These are phyloP conservation scores for Torrubiellomyces zombiae DNA, from an alignment of 2,329 filamentous ascomycete genomes.

Conservation along the genomic window DNA sequence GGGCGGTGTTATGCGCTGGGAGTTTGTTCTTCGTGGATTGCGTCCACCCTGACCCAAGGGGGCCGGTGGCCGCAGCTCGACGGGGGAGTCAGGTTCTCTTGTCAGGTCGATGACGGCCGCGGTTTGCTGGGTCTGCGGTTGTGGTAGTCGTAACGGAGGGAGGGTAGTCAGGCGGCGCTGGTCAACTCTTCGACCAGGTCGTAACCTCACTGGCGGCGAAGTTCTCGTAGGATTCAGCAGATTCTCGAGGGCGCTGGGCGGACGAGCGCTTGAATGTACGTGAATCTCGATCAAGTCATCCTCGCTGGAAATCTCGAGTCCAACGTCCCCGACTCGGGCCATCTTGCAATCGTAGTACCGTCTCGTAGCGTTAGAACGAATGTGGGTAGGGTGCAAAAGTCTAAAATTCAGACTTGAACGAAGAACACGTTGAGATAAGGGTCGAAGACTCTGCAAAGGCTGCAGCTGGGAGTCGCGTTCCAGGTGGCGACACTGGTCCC, in stretches of 20 bases:
- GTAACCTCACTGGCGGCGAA: background rate
- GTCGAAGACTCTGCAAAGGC: no score
- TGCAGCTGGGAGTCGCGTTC: no score
- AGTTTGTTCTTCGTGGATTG: constrained; percentile 25
- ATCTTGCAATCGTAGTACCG: constrained; percentile 3
- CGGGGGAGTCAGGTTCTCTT: constrained; percentile 30
- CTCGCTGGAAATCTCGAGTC: constrained; percentile 7
- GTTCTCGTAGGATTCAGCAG: constrained; percentile 4
- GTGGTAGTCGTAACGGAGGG: no score
- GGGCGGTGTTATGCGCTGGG: constrained; percentile 23
- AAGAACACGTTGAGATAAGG: no score
- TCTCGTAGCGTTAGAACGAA: background rate
- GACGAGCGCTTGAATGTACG: constrained; percentile 4
- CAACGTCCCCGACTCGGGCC: constrained; percentile 5
- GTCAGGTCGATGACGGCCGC: constrained; percentile 31
- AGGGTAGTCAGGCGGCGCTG: no score
- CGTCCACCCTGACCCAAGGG: constrained; percentile 6
- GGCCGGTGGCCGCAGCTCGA: constrained; percentile 17
- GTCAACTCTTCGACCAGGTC: background rate
- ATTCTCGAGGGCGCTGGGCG: constrained; percentile 2
- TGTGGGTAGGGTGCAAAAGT: no score
- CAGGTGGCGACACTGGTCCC: no score
- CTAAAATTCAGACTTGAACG: no score
- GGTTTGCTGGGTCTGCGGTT: constrained; percentile 3
- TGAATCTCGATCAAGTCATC: constrained; percentile 20